Percentiles rank a stretch among this genome's conserved stretches.
phyloP scores from a whole-genome alignment of 306 rosid species.

The Quercus berberidifolia region DNA sequence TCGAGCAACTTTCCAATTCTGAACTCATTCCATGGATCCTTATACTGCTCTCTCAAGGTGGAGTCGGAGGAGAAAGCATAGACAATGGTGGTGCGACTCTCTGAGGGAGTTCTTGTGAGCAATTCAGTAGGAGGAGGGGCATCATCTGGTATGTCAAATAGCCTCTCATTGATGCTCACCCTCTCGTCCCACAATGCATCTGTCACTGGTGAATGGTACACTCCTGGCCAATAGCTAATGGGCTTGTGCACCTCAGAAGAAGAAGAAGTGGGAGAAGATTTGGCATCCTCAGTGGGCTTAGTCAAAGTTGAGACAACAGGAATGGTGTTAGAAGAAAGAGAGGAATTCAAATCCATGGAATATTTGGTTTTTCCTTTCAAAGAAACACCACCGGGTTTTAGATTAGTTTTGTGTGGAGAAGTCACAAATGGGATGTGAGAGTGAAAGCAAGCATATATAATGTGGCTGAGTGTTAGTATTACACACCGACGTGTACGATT shows the following conservation, averaged over 20 bases:
- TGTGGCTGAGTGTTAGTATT: no score
- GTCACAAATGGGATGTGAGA: no score
- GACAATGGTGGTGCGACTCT: constrained; percentile 67
- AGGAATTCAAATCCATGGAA: constrained; percentile 50
- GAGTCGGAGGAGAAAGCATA: constrained; percentile 78
- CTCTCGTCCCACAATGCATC: constrained; percentile 91
- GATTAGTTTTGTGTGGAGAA: no score
- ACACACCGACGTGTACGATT: rapidly evolving
- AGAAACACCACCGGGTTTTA: no score
- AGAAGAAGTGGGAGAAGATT: not conserved
- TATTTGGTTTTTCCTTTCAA: not conserved
- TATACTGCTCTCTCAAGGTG: constrained; percentile 79
- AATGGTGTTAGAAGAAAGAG: constrained; percentile 50
- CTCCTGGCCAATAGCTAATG: constrained; percentile 82
- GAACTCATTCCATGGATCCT: constrained; percentile 94
- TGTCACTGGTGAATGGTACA: constrained; percentile 95
- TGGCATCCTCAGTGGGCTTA: constrained; percentile 12
- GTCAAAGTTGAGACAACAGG: constrained; percentile 53
- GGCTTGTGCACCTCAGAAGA: constrained; percentile 47
- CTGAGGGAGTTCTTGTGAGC: constrained; percentile 73
- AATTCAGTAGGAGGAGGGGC: constrained; percentile 88
- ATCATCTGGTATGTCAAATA: constrained; percentile 76
- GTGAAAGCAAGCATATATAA: no score
- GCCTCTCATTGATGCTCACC: constrained; percentile 57
- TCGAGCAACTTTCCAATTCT: constrained; percentile 85